Evolutionary conservation across 2,329 filamentous ascomycete species (phyloP).

Genomic region (Trichoderma sp.): DNA sequence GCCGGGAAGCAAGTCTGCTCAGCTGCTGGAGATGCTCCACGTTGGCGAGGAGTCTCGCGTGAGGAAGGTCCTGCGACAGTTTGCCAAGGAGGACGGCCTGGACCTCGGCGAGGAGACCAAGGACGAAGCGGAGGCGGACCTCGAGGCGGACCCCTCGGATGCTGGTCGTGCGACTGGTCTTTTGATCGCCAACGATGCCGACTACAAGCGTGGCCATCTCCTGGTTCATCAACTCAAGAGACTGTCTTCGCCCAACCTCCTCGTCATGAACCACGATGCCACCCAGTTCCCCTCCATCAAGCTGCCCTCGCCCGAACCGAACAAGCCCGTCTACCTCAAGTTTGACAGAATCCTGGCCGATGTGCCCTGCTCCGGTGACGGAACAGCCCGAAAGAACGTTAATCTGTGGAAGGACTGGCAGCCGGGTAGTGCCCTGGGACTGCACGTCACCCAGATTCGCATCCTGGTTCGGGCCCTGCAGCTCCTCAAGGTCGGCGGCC

Average conservation of each 20-base stretch:
- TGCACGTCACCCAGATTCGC: conserved; percentile 83
- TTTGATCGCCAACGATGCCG: conserved; percentile 91
- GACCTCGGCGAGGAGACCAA: conserved; percentile 53
- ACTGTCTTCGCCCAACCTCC: conserved; percentile 90
- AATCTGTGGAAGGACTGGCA: conserved; percentile 96
- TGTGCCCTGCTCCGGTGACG: conserved; percentile 95
- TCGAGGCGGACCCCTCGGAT: conserved; percentile 66
- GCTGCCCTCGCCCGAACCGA: conserved; percentile 62
- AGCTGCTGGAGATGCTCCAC: conserved; percentile 93
- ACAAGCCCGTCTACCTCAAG: conserved; percentile 76
- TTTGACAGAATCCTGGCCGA: conserved; percentile 96
- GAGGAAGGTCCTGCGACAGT: conserved; percentile 66
- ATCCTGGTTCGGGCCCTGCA: conserved; percentile 92
- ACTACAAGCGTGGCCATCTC: conserved; percentile 97
- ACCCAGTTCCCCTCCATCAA: conserved; percentile 93
- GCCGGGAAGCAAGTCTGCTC: conserved; percentile 94
- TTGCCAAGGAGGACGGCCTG: conserved; percentile 63
- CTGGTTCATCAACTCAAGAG: conserved; percentile 97
- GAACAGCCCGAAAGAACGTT: conserved; percentile 89
- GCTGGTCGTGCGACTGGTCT: conserved; percentile 87
- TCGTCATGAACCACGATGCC: conserved; percentile 97
- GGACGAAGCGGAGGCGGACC: conserved; percentile 52
- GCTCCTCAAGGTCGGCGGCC: conserved; percentile 92
- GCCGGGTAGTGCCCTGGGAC: conserved; percentile 80
- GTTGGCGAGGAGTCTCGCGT: conserved; percentile 87